phyloP scores from a whole-genome alignment of 495 filamentous ascomycete genomes.

The Penicillium paxilli region DNA sequence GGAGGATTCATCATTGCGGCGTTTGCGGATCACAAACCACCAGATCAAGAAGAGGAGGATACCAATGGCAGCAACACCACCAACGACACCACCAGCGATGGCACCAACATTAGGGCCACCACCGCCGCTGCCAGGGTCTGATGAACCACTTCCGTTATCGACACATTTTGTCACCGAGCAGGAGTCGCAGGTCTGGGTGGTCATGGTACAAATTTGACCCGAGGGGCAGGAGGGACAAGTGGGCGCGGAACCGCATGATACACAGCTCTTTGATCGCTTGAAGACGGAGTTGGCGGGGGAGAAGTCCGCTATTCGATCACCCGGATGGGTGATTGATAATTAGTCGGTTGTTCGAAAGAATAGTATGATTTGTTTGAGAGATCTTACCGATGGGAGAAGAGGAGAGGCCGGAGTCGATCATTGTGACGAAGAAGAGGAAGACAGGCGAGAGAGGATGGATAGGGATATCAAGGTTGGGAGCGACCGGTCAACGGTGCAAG shows the following conservation, averaged over 20 bases:
- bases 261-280: slow-evolving; percentile 39
- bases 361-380: too few relatives aligned
- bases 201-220: slow-evolving; percentile 56
- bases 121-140: slow-evolving; percentile 20
- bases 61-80: slow-evolving; percentile 68
- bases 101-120: slow-evolving; percentile 69
- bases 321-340: background rate
- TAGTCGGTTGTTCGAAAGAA: too few relatives aligned
- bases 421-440: slow-evolving; percentile 18
- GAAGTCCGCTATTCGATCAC: slow-evolving; percentile 15
- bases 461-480: slow-evolving; percentile 15
- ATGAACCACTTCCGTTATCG: slow-evolving; percentile 28
- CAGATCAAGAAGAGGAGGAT: slow-evolving; percentile 77
- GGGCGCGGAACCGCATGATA: slow-evolving; percentile 42
- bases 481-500: slow-evolving; percentile 29
- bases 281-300: slow-evolving; percentile 40
- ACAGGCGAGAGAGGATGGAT: slow-evolving; percentile 6
- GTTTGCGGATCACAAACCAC: slow-evolving; percentile 82
- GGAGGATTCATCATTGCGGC: slow-evolving; percentile 57
- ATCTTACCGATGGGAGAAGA: slow-evolving; percentile 24
- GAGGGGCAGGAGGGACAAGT: slow-evolving; percentile 50
- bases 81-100: slow-evolving; percentile 83
- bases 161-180: slow-evolving; percentile 65
- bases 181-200: slow-evolving; percentile 50
- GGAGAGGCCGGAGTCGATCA: too few relatives aligned